Evolutionary conservation across 1,139 yeast genomes (phyloP).

Genomic region (Geotrichum aggregatum): DNA sequence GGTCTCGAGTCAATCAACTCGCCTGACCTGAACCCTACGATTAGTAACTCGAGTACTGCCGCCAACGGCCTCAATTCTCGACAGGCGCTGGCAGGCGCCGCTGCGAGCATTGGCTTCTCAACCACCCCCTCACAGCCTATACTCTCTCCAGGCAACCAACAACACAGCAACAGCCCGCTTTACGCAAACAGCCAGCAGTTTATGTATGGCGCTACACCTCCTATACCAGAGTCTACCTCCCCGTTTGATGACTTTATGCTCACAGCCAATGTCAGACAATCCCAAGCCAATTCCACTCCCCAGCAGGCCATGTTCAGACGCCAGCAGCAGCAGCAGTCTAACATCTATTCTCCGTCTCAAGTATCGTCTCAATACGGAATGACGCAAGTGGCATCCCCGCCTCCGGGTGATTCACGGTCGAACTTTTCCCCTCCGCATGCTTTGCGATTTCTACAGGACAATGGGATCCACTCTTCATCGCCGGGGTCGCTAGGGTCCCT

Average conservation of each 20-base stretch:
- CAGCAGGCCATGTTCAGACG: constrained; percentile 21
- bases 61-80: background rate
- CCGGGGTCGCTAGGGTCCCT: constrained; percentile 19
- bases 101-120: constrained; percentile 12
- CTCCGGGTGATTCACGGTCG: constrained; percentile 15
- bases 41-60: background rate
- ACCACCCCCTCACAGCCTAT: constrained; percentile 16
- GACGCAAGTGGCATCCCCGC: constrained; percentile 17
- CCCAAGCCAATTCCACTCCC: constrained; percentile 8
- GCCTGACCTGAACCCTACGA: constrained; percentile 23
- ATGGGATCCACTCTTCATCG: constrained; percentile 25
- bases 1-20: constrained; percentile 30
- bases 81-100: constrained; percentile 1
- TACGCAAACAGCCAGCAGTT: background rate
- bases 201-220: constrained; percentile 30
- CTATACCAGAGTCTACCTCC: constrained; percentile 33
- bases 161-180: background rate
- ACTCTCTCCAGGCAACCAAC: background rate
- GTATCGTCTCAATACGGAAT: constrained; percentile 18
- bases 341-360: constrained; percentile 3
- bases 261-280: constrained; percentile 7
- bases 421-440: constrained; percentile 22
- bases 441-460: constrained; percentile 20
- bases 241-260: constrained; percentile 35
- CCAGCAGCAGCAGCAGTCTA: constrained; percentile 3